Percentiles rank a stretch among this genome's conserved stretches.
Evolutionary conservation across 345 rosid genomes (phyloP).

Genomic region (Salix caprea): DNA sequence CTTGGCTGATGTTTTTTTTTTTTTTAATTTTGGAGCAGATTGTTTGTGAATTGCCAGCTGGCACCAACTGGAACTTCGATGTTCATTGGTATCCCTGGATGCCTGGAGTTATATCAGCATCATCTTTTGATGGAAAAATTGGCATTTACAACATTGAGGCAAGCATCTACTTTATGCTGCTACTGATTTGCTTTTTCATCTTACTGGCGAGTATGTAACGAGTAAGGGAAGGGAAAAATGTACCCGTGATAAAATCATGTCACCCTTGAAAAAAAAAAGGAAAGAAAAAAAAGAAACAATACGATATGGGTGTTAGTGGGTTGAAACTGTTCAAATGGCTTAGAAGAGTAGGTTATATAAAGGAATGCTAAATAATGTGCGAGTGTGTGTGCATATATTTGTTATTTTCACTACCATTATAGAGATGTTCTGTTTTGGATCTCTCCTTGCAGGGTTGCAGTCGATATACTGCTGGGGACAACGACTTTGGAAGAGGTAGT

Average conservation of each 20-base stretch:
- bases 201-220: not conserved
- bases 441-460: conserved; percentile 68
- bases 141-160: conserved; percentile 97
- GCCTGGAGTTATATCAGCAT: conserved; percentile 94
- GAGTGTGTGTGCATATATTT: not conserved
- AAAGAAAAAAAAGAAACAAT: not conserved
- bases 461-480: conserved; percentile 52
- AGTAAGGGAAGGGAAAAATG: not conserved
- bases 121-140: conserved; percentile 95
- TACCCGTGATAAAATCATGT: not conserved
- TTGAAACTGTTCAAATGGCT: not conserved
- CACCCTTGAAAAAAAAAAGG: not conserved
- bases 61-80: conserved; percentile 97
- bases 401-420: not conserved
- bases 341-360: not conserved
- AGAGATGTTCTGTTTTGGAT: conserved; percentile 11
- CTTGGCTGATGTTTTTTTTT: not conserved
- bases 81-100: conserved; percentile 96
- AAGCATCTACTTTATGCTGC: conserved; percentile 5
- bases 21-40: conserved; percentile 42
- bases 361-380: not conserved
- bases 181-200: not conserved
- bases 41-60: conserved; percentile 86
- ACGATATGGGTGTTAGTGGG: not conserved
- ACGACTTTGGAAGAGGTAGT: conserved; percentile 63